Evolutionary conservation across 2,329 filamentous ascomycete species (phyloP), one percentile per base, ranked within the genome.

Genomic region (Alternaria conjuncta): DNA sequence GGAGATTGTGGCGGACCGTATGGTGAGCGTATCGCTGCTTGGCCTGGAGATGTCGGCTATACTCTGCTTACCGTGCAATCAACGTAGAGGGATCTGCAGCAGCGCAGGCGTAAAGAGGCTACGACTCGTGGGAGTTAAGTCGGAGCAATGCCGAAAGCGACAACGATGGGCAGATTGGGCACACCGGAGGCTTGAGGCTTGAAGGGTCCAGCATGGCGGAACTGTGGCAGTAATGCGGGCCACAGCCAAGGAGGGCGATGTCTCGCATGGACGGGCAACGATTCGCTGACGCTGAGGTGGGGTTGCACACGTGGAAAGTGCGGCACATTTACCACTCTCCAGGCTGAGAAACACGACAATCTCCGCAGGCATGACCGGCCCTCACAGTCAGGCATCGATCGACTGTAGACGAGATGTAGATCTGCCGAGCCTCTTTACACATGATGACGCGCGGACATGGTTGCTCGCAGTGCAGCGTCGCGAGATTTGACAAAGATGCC

Each of bases 201-300:
- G 49, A 47, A 58, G 61, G 70, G 66, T 71, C 71, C 75, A 73
- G 64, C 63, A 46, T 60, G 57, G 67, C 64, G 71, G 67, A 65
- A 69, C 63, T 68, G 36, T 41, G 66, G 60, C 64, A 64, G 63
- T 62, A 62, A 63, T 63, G 61, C 60, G 63, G 60, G 65, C 53
- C 53, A 63, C 61, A 67, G 67, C 66, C 72, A 75, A 75, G 72
- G 61, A 61, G 66, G 58, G 64, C 45, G 51, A 76, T 78, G 75
- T 78, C 76, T 75, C 71, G 74, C 73, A 76, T 74, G 69, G 61
- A 65, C 69, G 53, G 50, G 65, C 66, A 70, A 72, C 71, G 64
- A 65, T 65, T 66, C 69, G 63, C 60, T 60, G 50, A 43, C 61
- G 15, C 66, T 62, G 68, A 49, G 56, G 67, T 67, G 71, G 74